Base-by-base conservation (phyloP, 768 basidiomycete species). In the Serendipita vermifera region DNA sequence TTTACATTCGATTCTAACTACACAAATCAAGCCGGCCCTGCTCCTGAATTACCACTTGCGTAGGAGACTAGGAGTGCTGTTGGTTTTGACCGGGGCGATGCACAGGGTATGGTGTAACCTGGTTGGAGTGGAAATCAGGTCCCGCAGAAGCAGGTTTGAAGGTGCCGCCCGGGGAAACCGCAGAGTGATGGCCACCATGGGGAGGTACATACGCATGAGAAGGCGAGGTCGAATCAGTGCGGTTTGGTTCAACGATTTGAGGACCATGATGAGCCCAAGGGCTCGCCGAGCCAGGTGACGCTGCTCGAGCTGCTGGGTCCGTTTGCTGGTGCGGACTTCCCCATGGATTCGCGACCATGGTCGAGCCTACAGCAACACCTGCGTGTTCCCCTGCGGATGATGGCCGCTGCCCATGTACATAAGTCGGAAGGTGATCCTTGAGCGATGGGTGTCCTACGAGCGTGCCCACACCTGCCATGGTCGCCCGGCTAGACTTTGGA, bases 401-500 rank as follows among this genome's bases (percentile, higher is more conserved):
- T 17, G 46, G 46, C 46, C 46, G 11, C 9, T 51, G 46, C 22
- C 31, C 46, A 20, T 51, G 46, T 9, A 29, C 46, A 26, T 51
- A 51, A 6, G 2, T 51, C 31, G 46, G 46, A 20, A 51, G 46
- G n/a, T 20, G 5, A 29, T 26, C 31, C 46, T 51, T 20, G 22
- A 51, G 46, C n/a, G 24, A 29, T 9, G 46, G 46, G 22, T 51
- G 46, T 29, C 31, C 22, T 9, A 29, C 17, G 27, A 51, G 9
- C 27, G 46, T 51, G 22, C 46, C 46, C 4, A 51, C 46, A 29
- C 46, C 46, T 15, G 46, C 46, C 46, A 51, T 51, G 9, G 46
- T 26, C n/a, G 31, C n/a, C 9, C 46, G 46, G 7, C 31, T 51
- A 15, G 46, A 51, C 46, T 51, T 51, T 20, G 46, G 46, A 26